These are phyloP conservation scores for Ramaria sp. DNA, from an alignment of 768 basidiomycete genomes.

Conservation along the genomic window DNA sequence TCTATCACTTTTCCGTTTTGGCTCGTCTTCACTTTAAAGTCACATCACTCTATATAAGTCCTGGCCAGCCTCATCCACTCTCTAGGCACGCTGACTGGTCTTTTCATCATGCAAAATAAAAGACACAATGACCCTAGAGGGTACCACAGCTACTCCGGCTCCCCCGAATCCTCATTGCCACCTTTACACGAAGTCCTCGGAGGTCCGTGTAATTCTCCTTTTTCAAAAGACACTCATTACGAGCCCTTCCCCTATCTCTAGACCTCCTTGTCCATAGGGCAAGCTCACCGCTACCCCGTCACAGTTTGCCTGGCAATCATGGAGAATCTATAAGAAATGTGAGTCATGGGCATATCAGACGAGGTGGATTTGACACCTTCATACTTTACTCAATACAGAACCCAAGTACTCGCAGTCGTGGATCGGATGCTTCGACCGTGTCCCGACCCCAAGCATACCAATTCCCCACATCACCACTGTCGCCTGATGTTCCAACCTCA, in stretches of 20 bases:
- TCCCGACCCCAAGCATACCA: no score
- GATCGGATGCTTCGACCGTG: no score
- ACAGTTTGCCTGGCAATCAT: not conserved
- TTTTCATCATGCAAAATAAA: not conserved
- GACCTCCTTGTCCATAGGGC: not conserved
- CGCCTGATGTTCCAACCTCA: not conserved
- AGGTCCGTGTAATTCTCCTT: not conserved
- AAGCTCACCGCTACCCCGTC: not conserved
- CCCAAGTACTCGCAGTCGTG: no score
- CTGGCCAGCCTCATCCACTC: not conserved
- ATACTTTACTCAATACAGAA: no score
- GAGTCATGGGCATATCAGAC: no score
- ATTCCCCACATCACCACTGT: no score
- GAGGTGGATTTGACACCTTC: no score
- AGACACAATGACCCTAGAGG: not conserved
- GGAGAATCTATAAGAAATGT: no score
- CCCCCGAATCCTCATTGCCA: not conserved
- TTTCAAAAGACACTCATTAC: not conserved
- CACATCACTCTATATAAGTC: not conserved
- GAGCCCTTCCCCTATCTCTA: not conserved
- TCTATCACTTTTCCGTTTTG: no score
- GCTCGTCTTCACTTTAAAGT: not conserved
- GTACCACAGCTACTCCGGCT: not conserved
- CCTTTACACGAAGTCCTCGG: conserved; percentile 1
- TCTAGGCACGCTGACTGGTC: no score